Conservation (phyloP, 257 asterid species). For the Pogostemon cablin region DNA sequence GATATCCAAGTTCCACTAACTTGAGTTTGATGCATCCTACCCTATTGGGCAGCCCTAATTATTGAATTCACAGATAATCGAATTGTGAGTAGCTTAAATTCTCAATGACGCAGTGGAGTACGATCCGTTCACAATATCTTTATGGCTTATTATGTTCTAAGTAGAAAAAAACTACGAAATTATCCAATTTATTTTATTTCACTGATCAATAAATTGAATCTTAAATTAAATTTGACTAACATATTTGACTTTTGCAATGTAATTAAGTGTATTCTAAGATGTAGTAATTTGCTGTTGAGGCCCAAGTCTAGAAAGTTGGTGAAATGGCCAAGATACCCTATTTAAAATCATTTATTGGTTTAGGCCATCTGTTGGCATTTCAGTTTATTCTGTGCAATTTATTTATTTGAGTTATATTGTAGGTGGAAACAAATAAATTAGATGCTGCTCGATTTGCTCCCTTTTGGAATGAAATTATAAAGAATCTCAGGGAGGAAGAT, state of each 20-base stretch:
- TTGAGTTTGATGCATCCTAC: constrained; percentile 4
- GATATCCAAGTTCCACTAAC: background rate
- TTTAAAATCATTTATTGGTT: background rate
- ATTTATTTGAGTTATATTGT: constrained; percentile 33
- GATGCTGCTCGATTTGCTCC: constrained; percentile 96
- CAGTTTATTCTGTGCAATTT: constrained; percentile 25
- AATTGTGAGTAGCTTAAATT: background rate
- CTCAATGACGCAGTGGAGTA: background rate
- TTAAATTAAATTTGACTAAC: background rate
- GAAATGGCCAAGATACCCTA: constrained; percentile 22
- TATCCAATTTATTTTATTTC: constrained; percentile 1
- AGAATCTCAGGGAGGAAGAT: constrained; percentile 94
- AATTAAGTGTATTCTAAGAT: background rate
- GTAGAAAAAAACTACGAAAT: background rate
- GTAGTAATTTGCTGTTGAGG: constrained; percentile 4
- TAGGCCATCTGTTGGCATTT: constrained; percentile 24
- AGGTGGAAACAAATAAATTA: constrained; percentile 69
- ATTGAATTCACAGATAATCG: background rate
- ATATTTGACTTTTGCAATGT: constrained; percentile 7
- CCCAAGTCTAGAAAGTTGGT: constrained; percentile 17
- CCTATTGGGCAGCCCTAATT: background rate
- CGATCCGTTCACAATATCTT: constrained; percentile 9
- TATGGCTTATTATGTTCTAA: background rate
- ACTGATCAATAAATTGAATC: background rate
- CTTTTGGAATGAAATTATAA: constrained; percentile 92